Evolutionary conservation across 2,329 filamentous ascomycete genomes (phyloP).

Genomic region (Albifimbria verrucaria): DNA sequence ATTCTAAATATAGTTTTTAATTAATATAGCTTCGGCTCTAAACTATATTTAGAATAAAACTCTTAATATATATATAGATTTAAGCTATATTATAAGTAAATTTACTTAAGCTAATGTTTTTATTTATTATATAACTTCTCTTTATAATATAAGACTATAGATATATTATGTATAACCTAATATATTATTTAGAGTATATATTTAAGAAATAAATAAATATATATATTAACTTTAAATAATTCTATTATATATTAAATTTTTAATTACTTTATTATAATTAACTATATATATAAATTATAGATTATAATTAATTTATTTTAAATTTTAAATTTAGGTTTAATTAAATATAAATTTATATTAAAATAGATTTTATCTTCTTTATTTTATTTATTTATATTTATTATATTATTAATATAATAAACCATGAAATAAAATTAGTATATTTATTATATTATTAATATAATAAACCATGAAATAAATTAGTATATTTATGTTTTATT

Average conservation of each 20-base stretch:
- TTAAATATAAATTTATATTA: neutral
- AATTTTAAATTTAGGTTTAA: too few species aligned
- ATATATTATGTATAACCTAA: too few species aligned
- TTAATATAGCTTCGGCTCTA: too few species aligned
- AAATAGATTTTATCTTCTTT: neutral
- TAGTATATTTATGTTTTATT: neutral
- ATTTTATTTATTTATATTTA: slow-evolving; percentile 6
- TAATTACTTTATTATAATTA: neutral
- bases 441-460: neutral
- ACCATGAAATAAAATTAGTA: neutral
- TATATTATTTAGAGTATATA: neutral
- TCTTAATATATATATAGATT: too few species aligned
- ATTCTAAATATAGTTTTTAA: too few species aligned
- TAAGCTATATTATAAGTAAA: too few species aligned
- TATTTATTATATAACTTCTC: too few species aligned
- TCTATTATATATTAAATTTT: neutral
- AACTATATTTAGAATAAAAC: too few species aligned
- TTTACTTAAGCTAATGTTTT: too few species aligned
- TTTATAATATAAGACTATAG: too few species aligned
- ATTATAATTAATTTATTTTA: too few species aligned
- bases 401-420: neutral
- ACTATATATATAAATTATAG: too few species aligned
- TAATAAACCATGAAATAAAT: neutral
- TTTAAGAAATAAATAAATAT: neutral
- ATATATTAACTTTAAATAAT: neutral